Percentiles rank a stretch among this genome's conserved stretches.
These are phyloP conservation scores for Capronia epimyces DNA, from an alignment of 2,329 filamentous ascomycete genomes.

Conservation along the genomic window DNA sequence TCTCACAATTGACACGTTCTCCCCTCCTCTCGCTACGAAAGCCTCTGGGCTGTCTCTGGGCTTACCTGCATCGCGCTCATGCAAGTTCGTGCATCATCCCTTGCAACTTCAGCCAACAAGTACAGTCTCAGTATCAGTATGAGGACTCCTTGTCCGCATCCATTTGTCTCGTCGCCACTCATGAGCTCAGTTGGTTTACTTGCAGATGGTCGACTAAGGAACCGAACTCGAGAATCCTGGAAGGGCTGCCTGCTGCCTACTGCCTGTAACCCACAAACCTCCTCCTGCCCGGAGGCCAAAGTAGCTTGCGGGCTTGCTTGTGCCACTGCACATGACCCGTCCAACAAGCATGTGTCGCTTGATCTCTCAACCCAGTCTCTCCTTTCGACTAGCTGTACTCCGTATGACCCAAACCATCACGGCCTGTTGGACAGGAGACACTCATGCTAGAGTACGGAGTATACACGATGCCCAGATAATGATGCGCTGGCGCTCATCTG, in stretches of 20 bases:
- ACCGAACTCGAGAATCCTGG: too few species aligned
- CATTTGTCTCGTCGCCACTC: neutral
- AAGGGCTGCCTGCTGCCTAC: too few species aligned
- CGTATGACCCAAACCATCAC: too few species aligned
- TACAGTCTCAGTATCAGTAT: neutral
- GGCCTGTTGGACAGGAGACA: too few species aligned
- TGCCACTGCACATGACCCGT: neutral
- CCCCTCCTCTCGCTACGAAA: neutral
- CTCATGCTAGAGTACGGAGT: too few species aligned
- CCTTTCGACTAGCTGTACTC: too few species aligned
- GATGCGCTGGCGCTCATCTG: too few species aligned
- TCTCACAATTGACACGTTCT: neutral
- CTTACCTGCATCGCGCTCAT: conserved; percentile 5
- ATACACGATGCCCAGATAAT: too few species aligned
- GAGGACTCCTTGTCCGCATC: neutral
- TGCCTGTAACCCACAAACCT: too few species aligned
- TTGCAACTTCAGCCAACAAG: neutral
- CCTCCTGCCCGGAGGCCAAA: too few species aligned
- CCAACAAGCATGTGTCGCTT: neutral
- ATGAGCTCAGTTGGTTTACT: too few species aligned
- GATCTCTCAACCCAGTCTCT: neutral
- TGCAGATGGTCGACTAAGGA: too few species aligned
- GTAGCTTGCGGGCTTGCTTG: neutral
- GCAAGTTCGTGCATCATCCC: neutral
- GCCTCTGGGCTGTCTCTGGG: neutral